These are phyloP conservation scores for Botrytis squamosa DNA, from an alignment of 2,329 filamentous ascomycete species.

Conservation along the genomic window DNA sequence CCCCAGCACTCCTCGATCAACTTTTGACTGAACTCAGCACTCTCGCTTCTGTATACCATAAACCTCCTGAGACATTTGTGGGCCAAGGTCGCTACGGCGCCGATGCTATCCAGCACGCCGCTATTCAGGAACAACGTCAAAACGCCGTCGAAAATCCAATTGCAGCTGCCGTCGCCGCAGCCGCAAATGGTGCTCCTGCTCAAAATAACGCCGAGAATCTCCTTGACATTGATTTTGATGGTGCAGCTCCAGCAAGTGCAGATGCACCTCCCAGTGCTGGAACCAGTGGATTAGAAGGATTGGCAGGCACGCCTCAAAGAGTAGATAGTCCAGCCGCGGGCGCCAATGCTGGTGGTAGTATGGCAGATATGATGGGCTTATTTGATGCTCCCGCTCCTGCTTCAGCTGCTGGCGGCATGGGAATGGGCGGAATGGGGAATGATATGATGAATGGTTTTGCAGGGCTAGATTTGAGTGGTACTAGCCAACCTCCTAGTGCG, in stretches of 20 bases:
- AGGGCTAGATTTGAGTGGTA: conserved; percentile 70
- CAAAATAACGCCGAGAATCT: conserved; percentile 91
- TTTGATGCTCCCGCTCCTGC: conserved; percentile 48
- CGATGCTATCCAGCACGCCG: conserved; percentile 89
- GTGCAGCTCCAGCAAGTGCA: conserved; percentile 83
- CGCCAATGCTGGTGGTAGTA: conserved; percentile 50
- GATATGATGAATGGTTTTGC: conserved; percentile 75
- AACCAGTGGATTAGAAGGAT: conserved; percentile 50
- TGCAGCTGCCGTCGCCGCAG: conserved; percentile 75
- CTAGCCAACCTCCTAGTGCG: conserved; percentile 63
- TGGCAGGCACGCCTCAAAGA: conserved; percentile 66
- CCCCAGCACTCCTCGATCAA: conserved; percentile 78
- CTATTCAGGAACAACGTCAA: conserved; percentile 93
- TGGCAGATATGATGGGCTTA: conserved; percentile 79
- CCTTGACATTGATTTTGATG: conserved; percentile 94
- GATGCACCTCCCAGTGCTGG: conserved; percentile 59
- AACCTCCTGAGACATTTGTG: conserved; percentile 95
- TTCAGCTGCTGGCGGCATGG: conserved; percentile 30
- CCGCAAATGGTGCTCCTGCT: conserved; percentile 52
- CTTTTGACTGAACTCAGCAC: conserved; percentile 92
- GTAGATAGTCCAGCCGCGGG: conserved; percentile 59
- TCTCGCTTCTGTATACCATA: conserved; percentile 96
- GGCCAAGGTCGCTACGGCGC: conserved; percentile 92
- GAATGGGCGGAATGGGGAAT: conserved; percentile 29
- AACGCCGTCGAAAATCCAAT: conserved; percentile 93